Conservation (phyloP, 1,139 yeast species). For the Yamadazyma oceani region DNA sequence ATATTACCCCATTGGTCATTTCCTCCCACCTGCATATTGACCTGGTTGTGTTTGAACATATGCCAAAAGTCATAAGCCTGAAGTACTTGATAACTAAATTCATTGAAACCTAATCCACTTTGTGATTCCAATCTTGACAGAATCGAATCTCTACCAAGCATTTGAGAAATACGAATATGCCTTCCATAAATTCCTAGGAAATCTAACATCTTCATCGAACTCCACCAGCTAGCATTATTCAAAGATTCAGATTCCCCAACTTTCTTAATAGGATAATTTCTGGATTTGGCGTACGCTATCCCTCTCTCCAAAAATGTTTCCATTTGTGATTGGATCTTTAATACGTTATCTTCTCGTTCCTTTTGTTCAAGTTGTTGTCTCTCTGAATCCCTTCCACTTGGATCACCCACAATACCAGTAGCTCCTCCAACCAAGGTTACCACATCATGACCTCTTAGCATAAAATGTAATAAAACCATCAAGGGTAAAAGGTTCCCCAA, state of each 20-base stretch:
- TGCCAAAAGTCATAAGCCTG: slow-evolving; percentile 96
- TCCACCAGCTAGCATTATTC: slow-evolving; percentile 89
- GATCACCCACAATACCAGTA: slow-evolving; percentile 96
- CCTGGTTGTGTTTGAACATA: slow-evolving; percentile 57
- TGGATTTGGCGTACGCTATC: slow-evolving; percentile 54
- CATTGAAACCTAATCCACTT: slow-evolving; percentile 87
- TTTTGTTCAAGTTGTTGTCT: slow-evolving; percentile 55
- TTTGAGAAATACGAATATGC: slow-evolving; percentile 77
- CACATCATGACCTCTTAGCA: slow-evolving; percentile 78
- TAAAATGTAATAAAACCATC: slow-evolving; percentile 80
- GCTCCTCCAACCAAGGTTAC: slow-evolving; percentile 96
- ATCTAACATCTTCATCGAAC: slow-evolving; percentile 66
- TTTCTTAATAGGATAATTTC: slow-evolving; percentile 44
- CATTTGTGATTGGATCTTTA: slow-evolving; percentile 62
- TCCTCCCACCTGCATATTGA: slow-evolving; percentile 87
- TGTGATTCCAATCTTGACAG: slow-evolving; percentile 68
- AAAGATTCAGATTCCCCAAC: slow-evolving; percentile 44
- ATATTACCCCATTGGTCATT: slow-evolving; percentile 99
- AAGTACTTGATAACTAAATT: slow-evolving; percentile 85
- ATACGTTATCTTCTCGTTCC: slow-evolving; percentile 60
- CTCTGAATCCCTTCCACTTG: slow-evolving; percentile 86
- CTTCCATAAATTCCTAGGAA: slow-evolving; percentile 78
- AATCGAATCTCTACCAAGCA: slow-evolving; percentile 89
- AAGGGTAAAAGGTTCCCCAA: slow-evolving; percentile 88
- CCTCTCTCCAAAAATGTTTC: slow-evolving; percentile 61